A percentile compares a stretch with the other conserved stretches of the same genome.
Evolutionary conservation across 192 early-diverging fungal genomes (phyloP).

Genomic region (Backusella psychrophila): DNA sequence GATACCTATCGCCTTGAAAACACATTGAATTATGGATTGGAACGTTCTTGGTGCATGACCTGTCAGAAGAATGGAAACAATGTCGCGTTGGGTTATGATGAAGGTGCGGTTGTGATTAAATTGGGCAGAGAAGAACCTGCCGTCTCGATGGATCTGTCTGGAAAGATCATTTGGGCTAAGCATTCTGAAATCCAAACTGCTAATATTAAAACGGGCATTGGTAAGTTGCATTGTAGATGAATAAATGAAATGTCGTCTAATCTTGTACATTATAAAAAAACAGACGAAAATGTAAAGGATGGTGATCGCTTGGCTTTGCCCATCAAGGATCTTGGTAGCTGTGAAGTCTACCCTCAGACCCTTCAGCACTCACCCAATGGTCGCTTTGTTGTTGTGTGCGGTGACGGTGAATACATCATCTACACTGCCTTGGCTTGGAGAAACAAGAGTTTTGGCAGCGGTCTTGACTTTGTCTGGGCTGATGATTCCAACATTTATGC

Average conservation of each 20-base stretch:
- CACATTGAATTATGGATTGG: slow-evolving; percentile 96
- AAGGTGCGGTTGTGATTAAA: slow-evolving; percentile 94
- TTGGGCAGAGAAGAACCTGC: slow-evolving; percentile 95
- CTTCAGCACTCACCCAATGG: slow-evolving; percentile 98
- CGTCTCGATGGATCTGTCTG: slow-evolving; percentile 93
- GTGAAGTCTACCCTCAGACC: slow-evolving; percentile 96
- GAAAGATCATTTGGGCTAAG: slow-evolving; percentile 98
- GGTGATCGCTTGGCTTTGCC: slow-evolving; percentile 86
- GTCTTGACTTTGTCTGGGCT: slow-evolving; percentile 97
- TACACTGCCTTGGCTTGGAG: slow-evolving; percentile 99
- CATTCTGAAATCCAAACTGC: slow-evolving; percentile 96
- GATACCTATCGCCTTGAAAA: slow-evolving; percentile 97
- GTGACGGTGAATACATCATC: slow-evolving; percentile 99
- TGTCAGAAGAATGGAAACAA: slow-evolving; percentile 86
- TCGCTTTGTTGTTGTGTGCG: slow-evolving; percentile 97
- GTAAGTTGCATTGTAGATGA: slow-evolving; percentile 22
- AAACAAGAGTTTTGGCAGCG: slow-evolving; percentile 98
- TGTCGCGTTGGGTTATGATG: slow-evolving; percentile 94
- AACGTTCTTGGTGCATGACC: slow-evolving; percentile 94
- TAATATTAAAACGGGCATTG: slow-evolving; percentile 81
- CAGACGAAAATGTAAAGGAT: slow-evolving; percentile 86
- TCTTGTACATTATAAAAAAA: neutral
- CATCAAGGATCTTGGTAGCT: slow-evolving; percentile 94
- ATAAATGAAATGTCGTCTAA: too few relatives aligned
- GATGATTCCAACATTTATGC: slow-evolving; percentile 95